Conservation (phyloP, 2,329 filamentous ascomycete genomes). For the Cryphonectria carpinicola region DNA sequence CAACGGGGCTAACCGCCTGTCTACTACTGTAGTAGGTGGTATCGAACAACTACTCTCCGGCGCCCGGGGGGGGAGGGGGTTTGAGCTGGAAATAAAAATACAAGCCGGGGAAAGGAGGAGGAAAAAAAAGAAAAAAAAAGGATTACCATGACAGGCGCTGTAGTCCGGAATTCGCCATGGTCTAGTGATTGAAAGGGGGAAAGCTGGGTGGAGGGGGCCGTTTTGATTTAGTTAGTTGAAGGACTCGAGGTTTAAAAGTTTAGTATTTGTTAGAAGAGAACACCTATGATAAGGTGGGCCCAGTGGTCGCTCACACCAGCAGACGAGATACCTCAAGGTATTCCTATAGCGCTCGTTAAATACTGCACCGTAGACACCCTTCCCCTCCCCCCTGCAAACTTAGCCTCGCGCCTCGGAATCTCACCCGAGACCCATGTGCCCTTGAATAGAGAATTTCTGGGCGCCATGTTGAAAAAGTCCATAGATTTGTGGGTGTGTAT, state of each 20-base stretch:
- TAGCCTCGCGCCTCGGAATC: not conserved
- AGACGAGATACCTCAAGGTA: not conserved
- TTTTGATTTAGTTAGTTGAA: not conserved
- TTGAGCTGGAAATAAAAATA: not conserved
- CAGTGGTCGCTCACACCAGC: not conserved
- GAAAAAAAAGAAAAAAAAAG: not conserved
- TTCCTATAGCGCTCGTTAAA: not conserved
- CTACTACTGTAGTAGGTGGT: not conserved
- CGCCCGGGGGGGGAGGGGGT: not conserved
- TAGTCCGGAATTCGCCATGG: constrained; percentile 26
- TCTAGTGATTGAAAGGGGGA: not conserved
- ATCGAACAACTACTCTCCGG: not conserved
- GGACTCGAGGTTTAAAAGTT: not conserved
- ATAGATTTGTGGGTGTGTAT: not conserved
- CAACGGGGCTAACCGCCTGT: constrained; percentile 25
- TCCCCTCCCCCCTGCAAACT: not conserved
- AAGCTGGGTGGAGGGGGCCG: not conserved
- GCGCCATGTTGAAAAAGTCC: not conserved
- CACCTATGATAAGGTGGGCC: too few species aligned
- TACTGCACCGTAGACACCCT: not conserved
- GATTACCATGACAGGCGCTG: constrained; percentile 15
- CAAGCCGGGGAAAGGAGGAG: not conserved
- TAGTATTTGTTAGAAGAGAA: constrained; percentile 5
- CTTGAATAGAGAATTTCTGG: not conserved
- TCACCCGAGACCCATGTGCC: constrained; percentile 10